Evolutionary conservation across 768 basidiomycete species (phyloP), one percentile per base, ranked within the genome.

Genomic region (Pulveroboletus sp.): DNA sequence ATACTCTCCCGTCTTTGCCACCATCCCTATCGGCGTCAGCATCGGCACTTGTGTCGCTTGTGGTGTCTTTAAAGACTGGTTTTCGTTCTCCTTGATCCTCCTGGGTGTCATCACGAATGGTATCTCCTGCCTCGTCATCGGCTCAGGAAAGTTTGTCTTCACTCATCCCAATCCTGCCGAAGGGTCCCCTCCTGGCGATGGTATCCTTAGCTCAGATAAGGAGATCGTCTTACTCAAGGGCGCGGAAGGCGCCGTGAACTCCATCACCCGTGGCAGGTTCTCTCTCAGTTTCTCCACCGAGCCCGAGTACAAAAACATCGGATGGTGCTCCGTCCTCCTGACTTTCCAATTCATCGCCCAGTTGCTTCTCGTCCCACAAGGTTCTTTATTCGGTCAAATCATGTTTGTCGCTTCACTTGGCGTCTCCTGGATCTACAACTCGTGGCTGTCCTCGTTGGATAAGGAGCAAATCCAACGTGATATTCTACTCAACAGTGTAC

Each of bases 371-470:
- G 17, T 42, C 26, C 40, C 40, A n/a, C 40, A 42, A 11, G 40
- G 26, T 42, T 42, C 40, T 23, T 10, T 42, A n/a, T 42, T 42
- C 12, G 40, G 40, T 19, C 40, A 42, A 13, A 42, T 29, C 17
- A 26, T 42, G 12, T 42, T 42, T 14, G 40, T 42, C 17, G 1
- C 40, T 29, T 42, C 40, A 12, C 40, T 42, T 6, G 40, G 40
- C 10, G 40, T 42, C 3, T 42, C 40, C 23, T 42, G 40, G 40
- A 42, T 42, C 13, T 42, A 42, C 40, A 42, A 42, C 27, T 42
- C 41, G 5, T 42, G 41, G 41, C 12, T 57, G 13, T 65, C 71
- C 3, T 68, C 65, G 8, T 56, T 76, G 69, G 72, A 77, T 40
- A 67, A 54, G 45, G 67, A 64, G 13, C 57, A 54, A 35, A 53